Percentiles rank a stretch among this genome's conserved stretches.
Conservation (phyloP, 106 monocot genomes). For the Dioscorea dumetorum region DNA sequence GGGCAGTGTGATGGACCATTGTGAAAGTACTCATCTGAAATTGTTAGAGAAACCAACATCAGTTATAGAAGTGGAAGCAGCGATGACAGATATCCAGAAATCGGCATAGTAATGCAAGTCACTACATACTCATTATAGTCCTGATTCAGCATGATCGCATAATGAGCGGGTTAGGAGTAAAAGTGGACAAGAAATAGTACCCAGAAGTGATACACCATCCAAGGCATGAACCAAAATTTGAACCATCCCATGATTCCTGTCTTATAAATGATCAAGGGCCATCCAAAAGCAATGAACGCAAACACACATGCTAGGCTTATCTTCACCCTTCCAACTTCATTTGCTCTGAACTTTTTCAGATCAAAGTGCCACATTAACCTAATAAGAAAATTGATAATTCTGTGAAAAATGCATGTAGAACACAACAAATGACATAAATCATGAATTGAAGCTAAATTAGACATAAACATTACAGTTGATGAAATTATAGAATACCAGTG, state of each 20-base stretch:
- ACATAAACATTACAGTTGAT: slow-evolving; percentile 1
- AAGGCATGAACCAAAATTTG: slow-evolving; percentile 97
- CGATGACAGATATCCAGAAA: too few species aligned
- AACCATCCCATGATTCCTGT: slow-evolving; percentile 84
- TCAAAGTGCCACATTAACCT: slow-evolving; percentile 85
- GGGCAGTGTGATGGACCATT: slow-evolving; percentile 98
- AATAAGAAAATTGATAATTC: slow-evolving; percentile 13
- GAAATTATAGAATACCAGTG: slow-evolving; percentile 55
- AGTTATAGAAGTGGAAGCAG: not conserved
- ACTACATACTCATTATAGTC: too few species aligned
- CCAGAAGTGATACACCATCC: slow-evolving; percentile 92
- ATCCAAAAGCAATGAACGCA: slow-evolving; percentile 83
- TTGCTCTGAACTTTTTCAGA: slow-evolving; percentile 83
- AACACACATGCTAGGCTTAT: slow-evolving; percentile 94
- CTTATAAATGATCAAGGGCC: slow-evolving; percentile 77
- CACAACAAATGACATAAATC: slow-evolving; percentile 1
- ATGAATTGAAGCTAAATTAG: not conserved
- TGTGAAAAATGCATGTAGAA: slow-evolving; percentile 9
- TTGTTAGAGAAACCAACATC: slow-evolving; percentile 5
- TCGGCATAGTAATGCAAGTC: too few species aligned
- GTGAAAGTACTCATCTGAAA: slow-evolving; percentile 96
- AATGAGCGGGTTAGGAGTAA: not conserved
- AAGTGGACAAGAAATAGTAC: slow-evolving; percentile 26
- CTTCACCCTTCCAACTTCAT: slow-evolving; percentile 74
- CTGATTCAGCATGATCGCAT: too few species aligned